A percentile compares a stretch with the other conserved stretches of the same genome.
These are phyloP conservation scores for Sporothrix mexicana DNA, from an alignment of 2,329 filamentous ascomycete genomes.

Conservation along the genomic window DNA sequence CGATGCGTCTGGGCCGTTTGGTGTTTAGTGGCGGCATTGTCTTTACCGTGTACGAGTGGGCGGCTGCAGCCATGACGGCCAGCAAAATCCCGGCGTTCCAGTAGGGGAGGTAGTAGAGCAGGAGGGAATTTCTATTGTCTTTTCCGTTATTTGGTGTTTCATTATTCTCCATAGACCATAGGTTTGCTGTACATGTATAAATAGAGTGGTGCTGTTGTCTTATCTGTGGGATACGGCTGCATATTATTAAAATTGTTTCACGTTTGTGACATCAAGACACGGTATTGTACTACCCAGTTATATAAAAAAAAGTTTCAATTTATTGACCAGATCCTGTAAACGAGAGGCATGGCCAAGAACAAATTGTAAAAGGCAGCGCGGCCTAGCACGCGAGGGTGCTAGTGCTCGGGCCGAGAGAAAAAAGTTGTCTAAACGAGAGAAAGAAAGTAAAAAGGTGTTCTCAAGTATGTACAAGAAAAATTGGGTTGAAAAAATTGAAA, in stretches of 20 bases:
- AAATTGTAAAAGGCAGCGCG: not conserved
- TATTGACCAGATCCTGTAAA: not conserved
- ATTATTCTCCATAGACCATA: not conserved
- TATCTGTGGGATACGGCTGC: not conserved
- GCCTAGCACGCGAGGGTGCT: not conserved
- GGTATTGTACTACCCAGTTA: not conserved
- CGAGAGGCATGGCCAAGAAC: not conserved
- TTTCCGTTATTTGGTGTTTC: not conserved
- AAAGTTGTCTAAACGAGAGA: conserved; percentile 20
- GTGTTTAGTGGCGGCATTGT: conserved; percentile 71
- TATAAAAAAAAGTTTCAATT: not conserved
- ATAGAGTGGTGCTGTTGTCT: not conserved
- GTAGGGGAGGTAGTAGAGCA: no score
- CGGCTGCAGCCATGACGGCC: conserved; percentile 46
- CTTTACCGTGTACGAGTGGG: conserved; percentile 67
- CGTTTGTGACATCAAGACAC: not conserved
- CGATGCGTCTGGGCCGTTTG: conserved; percentile 68
- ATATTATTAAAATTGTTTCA: no score
- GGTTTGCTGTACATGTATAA: not conserved
- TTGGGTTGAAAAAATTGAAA: no score
- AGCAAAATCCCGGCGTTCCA: not conserved
- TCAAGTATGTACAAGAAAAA: conserved; percentile 18
- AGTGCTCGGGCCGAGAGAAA: not conserved
- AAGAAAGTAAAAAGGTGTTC: not conserved
- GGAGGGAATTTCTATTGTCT: not conserved